A percentile compares a stretch with the other conserved stretches of the same genome.
These are phyloP conservation scores for Rugonectria rugulosa DNA, from an alignment of 2,329 filamentous ascomycete genomes.

Conservation along the genomic window DNA sequence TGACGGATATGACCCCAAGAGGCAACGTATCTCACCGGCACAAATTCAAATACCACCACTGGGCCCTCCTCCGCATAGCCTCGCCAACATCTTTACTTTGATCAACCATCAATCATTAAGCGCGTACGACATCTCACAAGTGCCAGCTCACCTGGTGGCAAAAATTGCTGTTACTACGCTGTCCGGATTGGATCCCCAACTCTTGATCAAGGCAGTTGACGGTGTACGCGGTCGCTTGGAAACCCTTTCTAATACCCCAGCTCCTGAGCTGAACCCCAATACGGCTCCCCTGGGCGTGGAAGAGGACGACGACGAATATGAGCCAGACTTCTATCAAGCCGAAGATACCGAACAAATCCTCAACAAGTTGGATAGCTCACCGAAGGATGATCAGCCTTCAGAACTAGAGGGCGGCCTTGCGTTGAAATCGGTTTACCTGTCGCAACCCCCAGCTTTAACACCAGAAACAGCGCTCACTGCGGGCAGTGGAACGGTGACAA, in stretches of 20 bases:
- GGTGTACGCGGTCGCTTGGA: conserved; percentile 61
- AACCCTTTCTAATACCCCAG: conserved; percentile 53
- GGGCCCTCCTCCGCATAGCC: conserved; percentile 76
- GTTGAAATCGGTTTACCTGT: conserved; percentile 82
- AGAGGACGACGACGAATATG: conserved; percentile 88
- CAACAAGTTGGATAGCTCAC: conserved; percentile 77
- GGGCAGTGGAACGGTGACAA: conserved; percentile 75
- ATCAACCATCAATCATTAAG: conserved; percentile 76
- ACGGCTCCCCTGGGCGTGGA: conserved; percentile 70
- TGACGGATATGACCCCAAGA: conserved; percentile 81
- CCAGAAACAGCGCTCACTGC: conserved; percentile 75
- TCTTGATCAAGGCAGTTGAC: conserved; percentile 77
- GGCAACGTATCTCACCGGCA: conserved; percentile 68
- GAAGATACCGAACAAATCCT: conserved; percentile 81
- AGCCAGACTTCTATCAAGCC: conserved; percentile 81
- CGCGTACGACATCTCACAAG: conserved; percentile 81
- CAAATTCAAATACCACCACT: conserved; percentile 71
- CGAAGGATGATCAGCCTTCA: conserved; percentile 53
- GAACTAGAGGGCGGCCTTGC: conserved; percentile 56
- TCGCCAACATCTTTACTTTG: conserved; percentile 86
- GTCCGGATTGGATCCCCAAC: conserved; percentile 71
- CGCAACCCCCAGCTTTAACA: conserved; percentile 77
- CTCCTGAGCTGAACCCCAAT: conserved; percentile 61
- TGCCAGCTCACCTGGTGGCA: conserved; percentile 78
- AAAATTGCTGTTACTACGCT: conserved; percentile 85